Evolutionary conservation across 345 rosid species (phyloP).

Genomic region (Acer yangbiense): DNA sequence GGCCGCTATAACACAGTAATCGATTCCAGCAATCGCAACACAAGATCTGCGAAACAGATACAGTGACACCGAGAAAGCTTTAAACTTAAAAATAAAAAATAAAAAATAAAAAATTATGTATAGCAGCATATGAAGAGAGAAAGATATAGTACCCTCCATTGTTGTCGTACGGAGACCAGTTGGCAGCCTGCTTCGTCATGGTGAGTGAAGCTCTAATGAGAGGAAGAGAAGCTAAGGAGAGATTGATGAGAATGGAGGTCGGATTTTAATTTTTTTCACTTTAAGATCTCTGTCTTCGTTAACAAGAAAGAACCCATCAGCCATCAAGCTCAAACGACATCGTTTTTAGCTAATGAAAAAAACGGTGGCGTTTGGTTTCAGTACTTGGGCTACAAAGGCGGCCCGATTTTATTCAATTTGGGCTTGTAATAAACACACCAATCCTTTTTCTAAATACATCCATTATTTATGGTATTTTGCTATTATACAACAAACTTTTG

Average conservation of each 20-base stretch:
- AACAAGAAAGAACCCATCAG: constrained; percentile 22
- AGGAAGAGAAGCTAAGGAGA: constrained; percentile 3
- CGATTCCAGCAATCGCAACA: constrained; percentile 92
- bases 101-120: background rate
- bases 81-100: background rate
- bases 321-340: background rate
- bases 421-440: background rate
- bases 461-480: too few relatives aligned
- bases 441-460: background rate
- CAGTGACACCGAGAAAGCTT: background rate
- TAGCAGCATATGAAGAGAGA: constrained; percentile 2
- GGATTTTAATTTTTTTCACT: background rate
- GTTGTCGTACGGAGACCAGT: constrained; percentile 93
- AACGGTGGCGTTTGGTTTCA: background rate
- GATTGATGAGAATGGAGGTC: constrained; percentile 3
- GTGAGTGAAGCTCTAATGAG: constrained; percentile 15
- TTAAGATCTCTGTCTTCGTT: constrained; percentile 45
- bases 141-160: constrained; percentile 79
- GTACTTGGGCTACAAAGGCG: background rate
- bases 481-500: too few relatives aligned
- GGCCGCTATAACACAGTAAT: constrained; percentile 93
- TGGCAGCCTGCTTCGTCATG: constrained; percentile 83
- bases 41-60: constrained; percentile 54
- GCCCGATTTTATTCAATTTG: background rate
- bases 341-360: background rate